Base-by-base conservation (phyloP, 2,329 filamentous ascomycete genomes). In the Fusarium ramigenum region DNA sequence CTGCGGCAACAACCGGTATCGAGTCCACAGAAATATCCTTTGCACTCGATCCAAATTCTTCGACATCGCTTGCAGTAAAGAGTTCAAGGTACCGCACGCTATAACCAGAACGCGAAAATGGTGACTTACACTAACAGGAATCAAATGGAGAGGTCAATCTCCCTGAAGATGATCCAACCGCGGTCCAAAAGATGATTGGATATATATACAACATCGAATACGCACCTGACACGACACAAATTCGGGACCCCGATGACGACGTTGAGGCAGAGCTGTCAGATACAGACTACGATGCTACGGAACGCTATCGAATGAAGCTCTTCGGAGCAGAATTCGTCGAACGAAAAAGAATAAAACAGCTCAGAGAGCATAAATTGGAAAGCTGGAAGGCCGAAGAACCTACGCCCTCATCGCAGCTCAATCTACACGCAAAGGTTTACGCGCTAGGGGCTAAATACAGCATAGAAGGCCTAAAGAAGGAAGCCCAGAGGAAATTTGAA, bases 151-250 rank as follows among this genome's bases (percentile, higher is more conserved):
- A n/a, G n/a, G n/a, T n/a, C n/a, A n/a, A n/a, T n/a, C n/a, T n/a
- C n/a, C n/a, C n/a, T n/a, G n/a, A n/a, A n/a, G n/a, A n/a, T n/a
- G n/a, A n/a, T n/a, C n/a, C n/a, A n/a, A n/a, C n/a, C n/a, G n/a
- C n/a, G n/a, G n/a, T n/a, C n/a, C n/a, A n/a, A n/a, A 54, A 60
- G 40, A 68, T 70, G 63, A 21, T 70, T 1, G 28, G 60, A 0
- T 67, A 72, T 25, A 11, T 72, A 4, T 72, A 72, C 23, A 42
- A 63, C 5, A 43, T 61, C 12, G 66, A n/a, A n/a, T n/a, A n/a
- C n/a, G n/a, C n/a, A n/a, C n/a, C n/a, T n/a, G n/a, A n/a, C n/a
- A n/a, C n/a, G n/a, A n/a, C n/a, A n/a, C n/a, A n/a, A n/a, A n/a
- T n/a, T n/a, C n/a, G n/a, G n/a, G n/a, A n/a, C n/a, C n/a, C n/a